These are phyloP conservation scores for Lepidium aucheri DNA, from an alignment of 345 rosid species.

Conservation along the genomic window DNA sequence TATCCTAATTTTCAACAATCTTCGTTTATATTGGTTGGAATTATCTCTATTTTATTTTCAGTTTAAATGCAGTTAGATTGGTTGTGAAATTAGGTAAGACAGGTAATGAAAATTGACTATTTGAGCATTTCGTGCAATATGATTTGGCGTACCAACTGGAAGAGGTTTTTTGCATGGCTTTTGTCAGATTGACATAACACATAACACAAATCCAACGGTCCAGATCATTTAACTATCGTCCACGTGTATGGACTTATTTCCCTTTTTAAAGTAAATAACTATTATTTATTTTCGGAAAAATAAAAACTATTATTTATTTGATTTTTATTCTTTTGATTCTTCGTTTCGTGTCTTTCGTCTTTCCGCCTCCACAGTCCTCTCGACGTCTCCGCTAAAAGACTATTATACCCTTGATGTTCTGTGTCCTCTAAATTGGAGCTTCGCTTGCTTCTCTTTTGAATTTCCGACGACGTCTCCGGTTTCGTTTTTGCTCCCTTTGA, in stretches of 20 bases:
- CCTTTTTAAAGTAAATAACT: not conserved
- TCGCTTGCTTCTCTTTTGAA: not conserved
- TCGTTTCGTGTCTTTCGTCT: not conserved
- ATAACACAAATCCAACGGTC: conserved; percentile 11
- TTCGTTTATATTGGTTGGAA: not conserved
- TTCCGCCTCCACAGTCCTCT: conserved; percentile 23
- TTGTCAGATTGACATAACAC: conserved; percentile 6
- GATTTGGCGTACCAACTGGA: conserved; percentile 24
- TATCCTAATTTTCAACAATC: not conserved
- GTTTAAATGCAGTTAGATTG: conserved; percentile 1
- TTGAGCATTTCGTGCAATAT: conserved; percentile 10
- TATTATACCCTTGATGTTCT: conserved; percentile 4
- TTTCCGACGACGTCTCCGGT: not conserved
- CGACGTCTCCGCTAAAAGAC: conserved; percentile 30
- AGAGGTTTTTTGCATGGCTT: conserved; percentile 25
- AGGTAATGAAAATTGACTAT: not conserved
- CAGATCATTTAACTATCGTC: not conserved
- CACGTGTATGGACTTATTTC: conserved; percentile 20
- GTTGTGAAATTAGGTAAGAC: conserved; percentile 22
- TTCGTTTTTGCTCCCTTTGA: conserved; percentile 13
- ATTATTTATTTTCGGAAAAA: not conserved
- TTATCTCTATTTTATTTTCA: not conserved
- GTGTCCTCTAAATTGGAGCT: not conserved
- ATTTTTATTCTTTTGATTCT: not conserved
- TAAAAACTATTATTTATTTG: not conserved